phyloP scores from a whole-genome alignment of 2,329 filamentous ascomycete genomes.

The Alternaria arbusti region DNA sequence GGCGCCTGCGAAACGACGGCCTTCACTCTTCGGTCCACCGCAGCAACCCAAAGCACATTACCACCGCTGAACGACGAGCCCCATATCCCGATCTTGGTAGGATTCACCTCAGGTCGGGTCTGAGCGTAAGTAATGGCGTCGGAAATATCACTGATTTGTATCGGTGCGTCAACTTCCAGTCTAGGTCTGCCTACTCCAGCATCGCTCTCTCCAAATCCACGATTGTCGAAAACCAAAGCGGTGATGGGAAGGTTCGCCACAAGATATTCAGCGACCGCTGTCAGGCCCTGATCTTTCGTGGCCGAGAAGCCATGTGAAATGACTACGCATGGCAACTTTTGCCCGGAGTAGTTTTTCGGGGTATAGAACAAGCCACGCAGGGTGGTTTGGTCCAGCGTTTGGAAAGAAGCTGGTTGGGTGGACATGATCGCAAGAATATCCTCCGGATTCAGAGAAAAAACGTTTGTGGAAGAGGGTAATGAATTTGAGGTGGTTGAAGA shows the following conservation, averaged over 20 bases:
- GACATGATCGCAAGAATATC: neutral
- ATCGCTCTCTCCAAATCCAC: slow-evolving; percentile 2
- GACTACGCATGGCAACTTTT: neutral
- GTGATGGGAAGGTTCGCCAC: neutral
- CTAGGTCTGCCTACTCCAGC: neutral
- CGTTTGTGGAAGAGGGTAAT: neutral
- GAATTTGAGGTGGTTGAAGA: neutral
- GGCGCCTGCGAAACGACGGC: slow-evolving; percentile 2
- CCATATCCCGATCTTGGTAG: slow-evolving; percentile 4
- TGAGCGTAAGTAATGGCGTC: slow-evolving; percentile 3
- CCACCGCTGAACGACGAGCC: neutral
- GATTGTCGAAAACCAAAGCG: slow-evolving; percentile 1
- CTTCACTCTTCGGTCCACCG: slow-evolving; percentile 8
- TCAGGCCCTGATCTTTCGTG: neutral
- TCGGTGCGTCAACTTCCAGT: neutral
- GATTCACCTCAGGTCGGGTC: neutral
- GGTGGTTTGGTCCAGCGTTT: neutral
- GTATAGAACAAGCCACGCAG: slow-evolving; percentile 1
- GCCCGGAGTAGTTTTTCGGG: neutral
- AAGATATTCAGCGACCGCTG: neutral
- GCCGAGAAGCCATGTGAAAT: neutral
- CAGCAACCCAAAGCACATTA: neutral
- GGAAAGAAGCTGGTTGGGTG: neutral
- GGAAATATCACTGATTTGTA: neutral
- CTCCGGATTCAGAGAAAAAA: neutral